Conservation (phyloP, 306 rosid species). For the Inga laurina region DNA sequence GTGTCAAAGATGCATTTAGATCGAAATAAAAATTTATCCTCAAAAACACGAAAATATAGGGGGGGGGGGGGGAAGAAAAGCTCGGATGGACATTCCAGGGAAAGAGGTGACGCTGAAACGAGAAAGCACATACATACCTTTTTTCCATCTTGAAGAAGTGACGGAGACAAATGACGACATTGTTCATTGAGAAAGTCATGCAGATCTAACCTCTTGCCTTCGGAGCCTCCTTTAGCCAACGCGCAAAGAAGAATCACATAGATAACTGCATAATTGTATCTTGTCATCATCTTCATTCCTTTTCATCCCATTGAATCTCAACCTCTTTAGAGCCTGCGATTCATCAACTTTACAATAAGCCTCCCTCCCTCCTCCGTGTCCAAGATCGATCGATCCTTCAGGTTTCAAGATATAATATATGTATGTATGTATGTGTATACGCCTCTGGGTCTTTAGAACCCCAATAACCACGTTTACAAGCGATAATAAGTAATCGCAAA, state of each 20-base stretch:
- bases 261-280: conserved; percentile 50
- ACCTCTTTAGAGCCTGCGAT: background rate
- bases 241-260: conserved; percentile 71
- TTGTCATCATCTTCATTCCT: conserved; percentile 68
- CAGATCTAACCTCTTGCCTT: conserved; percentile 51
- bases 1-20: background rate
- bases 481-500: background rate
- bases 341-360: background rate
- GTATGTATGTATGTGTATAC: too few relatives aligned
- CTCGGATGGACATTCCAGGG: background rate
- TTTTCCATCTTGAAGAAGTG: conserved; percentile 21
- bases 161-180: conserved; percentile 7
- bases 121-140: conserved; percentile 51
- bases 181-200: conserved; percentile 36
- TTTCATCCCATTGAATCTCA: conserved; percentile 29
- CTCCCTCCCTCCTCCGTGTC: background rate
- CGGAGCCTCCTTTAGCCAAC: conserved; percentile 63
- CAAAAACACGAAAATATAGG: background rate
- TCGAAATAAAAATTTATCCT: background rate
- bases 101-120: background rate
- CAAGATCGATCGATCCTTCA: background rate
- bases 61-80: background rate
- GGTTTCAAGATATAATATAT: too few relatives aligned
- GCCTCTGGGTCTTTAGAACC: background rate
- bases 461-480: background rate